Conservation (phyloP, 106 monocot genomes). For the Allium fistulosum region DNA sequence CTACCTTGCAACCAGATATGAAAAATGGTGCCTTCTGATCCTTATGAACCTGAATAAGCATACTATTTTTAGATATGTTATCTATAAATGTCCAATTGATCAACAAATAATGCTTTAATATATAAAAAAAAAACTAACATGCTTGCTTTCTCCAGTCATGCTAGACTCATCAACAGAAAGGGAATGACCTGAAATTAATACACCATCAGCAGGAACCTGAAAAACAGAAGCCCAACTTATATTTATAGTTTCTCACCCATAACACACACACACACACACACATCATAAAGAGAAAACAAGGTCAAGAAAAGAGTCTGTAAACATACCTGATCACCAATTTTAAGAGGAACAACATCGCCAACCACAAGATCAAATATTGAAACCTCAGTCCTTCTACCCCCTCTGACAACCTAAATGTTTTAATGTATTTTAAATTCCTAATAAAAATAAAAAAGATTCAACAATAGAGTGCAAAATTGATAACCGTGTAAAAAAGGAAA, state of each 20-base stretch:
- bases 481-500: neutral
- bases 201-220: constrained; percentile 89
- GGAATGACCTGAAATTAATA: constrained; percentile 72
- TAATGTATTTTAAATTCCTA: neutral
- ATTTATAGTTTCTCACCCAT: constrained; percentile 9
- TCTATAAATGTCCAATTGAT: neutral
- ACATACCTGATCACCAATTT: constrained; percentile 80
- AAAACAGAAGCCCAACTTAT: constrained; percentile 5
- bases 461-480: neutral
- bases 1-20: constrained; percentile 98
- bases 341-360: constrained; percentile 64
- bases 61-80: neutral
- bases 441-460: neutral
- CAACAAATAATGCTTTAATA: neutral
- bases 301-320: constrained; percentile 1
- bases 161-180: constrained; percentile 90
- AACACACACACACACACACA: no score
- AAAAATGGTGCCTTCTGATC: constrained; percentile 86
- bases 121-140: constrained; percentile 47
- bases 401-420: constrained; percentile 16
- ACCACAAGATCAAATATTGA: constrained; percentile 77
- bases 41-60: constrained; percentile 48
- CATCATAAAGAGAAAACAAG: no score
- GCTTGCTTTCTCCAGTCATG: constrained; percentile 91
- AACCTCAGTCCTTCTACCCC: constrained; percentile 44